Evolutionary conservation across 1,284 basidiomycete species (phyloP), one percentile per base, ranked within the genome.

Genomic region (Cryptococcus sp.): DNA sequence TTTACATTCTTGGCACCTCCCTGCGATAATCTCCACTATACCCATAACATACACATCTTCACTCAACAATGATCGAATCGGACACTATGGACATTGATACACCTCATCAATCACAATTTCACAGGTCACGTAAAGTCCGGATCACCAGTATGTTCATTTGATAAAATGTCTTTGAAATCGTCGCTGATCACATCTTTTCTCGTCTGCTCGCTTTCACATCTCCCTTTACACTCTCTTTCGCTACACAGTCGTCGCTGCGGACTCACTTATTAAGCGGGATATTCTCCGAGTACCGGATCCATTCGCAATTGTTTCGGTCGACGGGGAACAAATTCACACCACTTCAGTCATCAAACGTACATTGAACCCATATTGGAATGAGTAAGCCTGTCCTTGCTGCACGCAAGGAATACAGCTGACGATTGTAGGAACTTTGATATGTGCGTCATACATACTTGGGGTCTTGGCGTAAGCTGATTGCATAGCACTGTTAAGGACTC

Each of bases 221-320:
- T 25, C 18, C 28, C n/a, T 49, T 36, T 44, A 25, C 36, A 25
- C 34, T 22, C 16, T 18, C 19, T 25, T 45, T 14, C 23, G 22
- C 36, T 47, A 4, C 14, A 46, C 72, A 91, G 89, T 91, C 59
- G 90, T 92, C 57, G 90, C 90, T 46, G 89, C 89, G 42, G 90
- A 91, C 73, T 86, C 87, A 34, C 79, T 92, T 28, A 86, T 86
- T 55, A 92, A 92, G 78, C 85, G 90, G 44, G 89, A 92, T 78
- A 86, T 92, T 54, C 91, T 92, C 68, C 82, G 90, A 49, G 83
- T 94, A 9, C 91, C 91, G 1, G 91, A 93, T 70, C 91, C 92
- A 16, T 96, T 96, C 69, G 91, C 91, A 11, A 89, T 96, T 63
- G 86, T 94, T 67, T 93, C 90, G 21, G 91, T 94, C 37, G 91